Evolutionary conservation across 1,284 basidiomycete species (phyloP), one percentile per base, ranked within the genome.

Genomic region (Cryptococcus depauperatus): DNA sequence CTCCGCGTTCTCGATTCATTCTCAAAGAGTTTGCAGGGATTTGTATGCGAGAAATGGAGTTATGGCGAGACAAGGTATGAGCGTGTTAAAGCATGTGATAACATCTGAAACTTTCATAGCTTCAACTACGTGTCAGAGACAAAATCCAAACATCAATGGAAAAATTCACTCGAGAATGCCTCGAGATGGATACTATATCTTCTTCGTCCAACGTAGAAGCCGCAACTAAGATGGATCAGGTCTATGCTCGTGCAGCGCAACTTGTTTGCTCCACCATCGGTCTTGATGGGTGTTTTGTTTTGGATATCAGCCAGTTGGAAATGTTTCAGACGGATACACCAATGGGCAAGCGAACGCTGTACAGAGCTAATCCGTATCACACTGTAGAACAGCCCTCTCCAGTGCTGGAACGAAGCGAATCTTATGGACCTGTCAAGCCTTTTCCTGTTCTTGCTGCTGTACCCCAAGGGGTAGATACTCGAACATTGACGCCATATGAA

Each of bases 121-220:
- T 91, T 47, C 90, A 93, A 71, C 74, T 96, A 30, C 79, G 87
- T 25, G 85, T 91, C 54, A 79, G 91, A 30, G 90, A 93, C 61
- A 80, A 84, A 39, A 95, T 96, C 45, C 90, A 96, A 64, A 85
- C 74, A 41, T 92, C 90, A 76, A 95, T 95, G 86, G 91, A 95
- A 67, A 80, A 86, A 56, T 96, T 96, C 63, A 92, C 87, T 41
- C 81, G 91, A 39, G 89, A 96, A 69, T 93, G 90, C 59, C 77
- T 96, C 33, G 91, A 95, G 66, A 85, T 92, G 57, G 89, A 95
- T 62, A 80, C 66, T 3, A 57, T 57, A 11, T 54, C 62, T 1
- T 32, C 48, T 5, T 45, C 57, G 1, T 43, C 56, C 13, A 59
- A 61, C 29, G 51, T 56, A 21, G 61, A 64, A 23, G 55, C 62